Evolutionary conservation across 2,329 filamentous ascomycete species (phyloP).

Genomic region (Neopestalotiopsis rosae): DNA sequence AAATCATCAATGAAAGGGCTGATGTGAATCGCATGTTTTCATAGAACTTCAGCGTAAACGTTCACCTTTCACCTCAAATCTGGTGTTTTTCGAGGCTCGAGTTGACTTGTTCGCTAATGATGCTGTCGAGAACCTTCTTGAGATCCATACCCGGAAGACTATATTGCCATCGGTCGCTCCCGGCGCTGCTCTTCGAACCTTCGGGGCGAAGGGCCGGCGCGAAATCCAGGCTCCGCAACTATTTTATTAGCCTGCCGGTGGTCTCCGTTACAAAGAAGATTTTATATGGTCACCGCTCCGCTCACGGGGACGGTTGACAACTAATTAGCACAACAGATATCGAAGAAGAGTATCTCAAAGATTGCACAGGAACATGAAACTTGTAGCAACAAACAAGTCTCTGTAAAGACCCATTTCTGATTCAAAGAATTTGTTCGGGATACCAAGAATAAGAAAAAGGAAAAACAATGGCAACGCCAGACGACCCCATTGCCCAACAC

Average conservation of each 20-base stretch:
- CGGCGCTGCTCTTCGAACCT: not conserved
- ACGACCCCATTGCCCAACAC: slow-evolving; percentile 16
- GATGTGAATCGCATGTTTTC: too few relatives aligned
- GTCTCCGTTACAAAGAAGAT: slow-evolving; percentile 3
- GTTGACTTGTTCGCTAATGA: not conserved
- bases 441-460: not conserved
- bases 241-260: not conserved
- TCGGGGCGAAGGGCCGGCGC: not conserved
- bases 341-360: too few relatives aligned
- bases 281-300: not conserved
- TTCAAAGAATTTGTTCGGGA: too few relatives aligned
- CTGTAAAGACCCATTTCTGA: too few relatives aligned
- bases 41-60: too few relatives aligned
- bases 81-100: not conserved
- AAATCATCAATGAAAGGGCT: not conserved
- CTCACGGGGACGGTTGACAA: not conserved
- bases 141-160: not conserved
- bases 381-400: too few relatives aligned
- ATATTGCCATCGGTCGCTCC: not conserved
- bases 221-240: not conserved
- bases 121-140: not conserved
- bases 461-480: not conserved
- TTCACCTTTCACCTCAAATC: too few relatives aligned
- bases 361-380: too few relatives aligned
- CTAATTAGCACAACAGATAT: too few relatives aligned